Evolutionary conservation across 768 basidiomycete genomes (phyloP).

Genomic region (Chalciporus sphaerocephalus): DNA sequence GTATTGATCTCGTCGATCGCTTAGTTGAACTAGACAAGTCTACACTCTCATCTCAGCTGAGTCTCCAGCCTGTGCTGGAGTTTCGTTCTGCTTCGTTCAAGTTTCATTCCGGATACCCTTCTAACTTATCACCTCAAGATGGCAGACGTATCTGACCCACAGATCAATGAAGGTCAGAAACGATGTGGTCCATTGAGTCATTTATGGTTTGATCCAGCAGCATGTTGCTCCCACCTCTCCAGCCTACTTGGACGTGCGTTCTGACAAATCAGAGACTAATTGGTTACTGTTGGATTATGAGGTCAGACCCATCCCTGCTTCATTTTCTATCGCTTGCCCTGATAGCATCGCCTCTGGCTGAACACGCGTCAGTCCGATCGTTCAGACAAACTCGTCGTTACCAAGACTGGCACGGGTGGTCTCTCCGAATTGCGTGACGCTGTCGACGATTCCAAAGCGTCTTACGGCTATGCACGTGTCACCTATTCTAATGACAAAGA

Average conservation of each 20-base stretch:
- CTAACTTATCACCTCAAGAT: constrained; percentile 32
- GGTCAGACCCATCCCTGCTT: constrained; percentile 36
- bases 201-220: constrained; percentile 14
- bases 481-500: constrained; percentile 85
- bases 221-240: constrained; percentile 28
- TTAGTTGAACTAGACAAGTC: neutral
- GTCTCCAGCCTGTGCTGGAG: neutral
- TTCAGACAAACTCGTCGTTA: constrained; percentile 77
- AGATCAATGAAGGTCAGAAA: constrained; percentile 65
- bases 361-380: constrained; percentile 50
- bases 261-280: constrained; percentile 80
- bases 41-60: too few relatives aligned
- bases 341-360: constrained; percentile 17
- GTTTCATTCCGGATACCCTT: neutral
- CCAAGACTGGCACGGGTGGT: constrained; percentile 75
- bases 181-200: constrained; percentile 1
- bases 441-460: constrained; percentile 71
- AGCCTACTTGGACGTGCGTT: constrained; percentile 88
- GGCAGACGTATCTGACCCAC: constrained; percentile 76
- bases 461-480: constrained; percentile 81
- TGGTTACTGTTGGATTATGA: constrained; percentile 92
- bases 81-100: neutral
- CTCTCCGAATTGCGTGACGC: constrained; percentile 69
- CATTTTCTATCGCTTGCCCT: constrained; percentile 3
- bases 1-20: neutral